These are phyloP conservation scores for Vitis riparia DNA, from an alignment of 164 flowering plant species.

Conservation along the genomic window DNA sequence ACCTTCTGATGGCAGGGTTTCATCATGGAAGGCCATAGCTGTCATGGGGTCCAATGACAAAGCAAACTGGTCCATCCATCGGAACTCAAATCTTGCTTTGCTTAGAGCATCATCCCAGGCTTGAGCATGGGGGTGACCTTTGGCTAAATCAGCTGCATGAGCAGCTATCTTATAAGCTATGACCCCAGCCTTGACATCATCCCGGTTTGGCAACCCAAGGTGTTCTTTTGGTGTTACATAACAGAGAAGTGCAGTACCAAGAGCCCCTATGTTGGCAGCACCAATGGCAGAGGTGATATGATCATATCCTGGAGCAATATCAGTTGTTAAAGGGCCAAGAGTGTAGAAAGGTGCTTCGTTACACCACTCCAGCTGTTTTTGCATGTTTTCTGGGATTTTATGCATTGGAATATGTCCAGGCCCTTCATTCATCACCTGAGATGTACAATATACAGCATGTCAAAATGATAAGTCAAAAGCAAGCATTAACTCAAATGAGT, in stretches of 20 bases:
- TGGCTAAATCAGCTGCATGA: conserved; percentile 99
- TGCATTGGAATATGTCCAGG: conserved; percentile 99
- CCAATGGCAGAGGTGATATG: conserved; percentile 99
- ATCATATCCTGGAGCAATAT: conserved; percentile 99
- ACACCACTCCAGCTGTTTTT: conserved; percentile 98
- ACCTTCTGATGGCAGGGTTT: conserved; percentile 93
- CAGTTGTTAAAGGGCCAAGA: conserved; percentile 98
- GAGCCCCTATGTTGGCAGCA: conserved; percentile 99
- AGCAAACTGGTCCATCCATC: conserved; percentile 99
- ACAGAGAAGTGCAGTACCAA: conserved; percentile 98
- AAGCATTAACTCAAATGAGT: not conserved
- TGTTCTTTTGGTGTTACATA: conserved; percentile 99
- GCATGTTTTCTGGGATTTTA: conserved; percentile 99
- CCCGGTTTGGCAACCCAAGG: conserved; percentile 94
- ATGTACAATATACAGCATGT: not conserved
- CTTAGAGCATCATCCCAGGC: conserved; percentile 99
- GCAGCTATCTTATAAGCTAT: conserved; percentile 99
- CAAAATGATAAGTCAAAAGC: not conserved
- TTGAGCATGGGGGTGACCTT: conserved; percentile 92
- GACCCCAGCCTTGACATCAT: conserved; percentile 98
- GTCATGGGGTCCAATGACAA: conserved; percentile 95
- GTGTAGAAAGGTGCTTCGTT: conserved; percentile 99
- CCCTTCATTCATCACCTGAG: conserved; percentile 99
- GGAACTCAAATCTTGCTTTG: conserved; percentile 95
- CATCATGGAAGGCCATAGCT: conserved; percentile 98